Conservation (phyloP, 176 grass and related monocot species). For the Oropetium thomaeum region DNA sequence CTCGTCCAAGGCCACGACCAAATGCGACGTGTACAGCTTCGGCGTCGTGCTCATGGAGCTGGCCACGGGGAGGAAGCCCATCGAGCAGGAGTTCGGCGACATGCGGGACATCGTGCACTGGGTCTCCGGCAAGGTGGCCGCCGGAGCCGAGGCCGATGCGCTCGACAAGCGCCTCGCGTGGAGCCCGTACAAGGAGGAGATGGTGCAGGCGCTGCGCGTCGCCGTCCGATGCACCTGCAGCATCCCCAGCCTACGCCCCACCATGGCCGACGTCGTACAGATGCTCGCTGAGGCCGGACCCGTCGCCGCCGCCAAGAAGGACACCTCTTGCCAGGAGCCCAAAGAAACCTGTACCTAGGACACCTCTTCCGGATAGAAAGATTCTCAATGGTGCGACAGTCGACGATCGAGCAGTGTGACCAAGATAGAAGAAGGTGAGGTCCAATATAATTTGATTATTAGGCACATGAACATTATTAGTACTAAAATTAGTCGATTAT, state of each 20-base stretch:
- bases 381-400: no score
- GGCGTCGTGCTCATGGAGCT: constrained; percentile 89
- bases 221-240: constrained; percentile 82
- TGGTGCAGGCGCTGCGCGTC: constrained; percentile 68
- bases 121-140: constrained; percentile 65
- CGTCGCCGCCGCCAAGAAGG: constrained; percentile 33
- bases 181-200: constrained; percentile 81
- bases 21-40: constrained; percentile 91
- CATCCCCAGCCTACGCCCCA: constrained; percentile 53
- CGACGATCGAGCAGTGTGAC: no score
- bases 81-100: constrained; percentile 90
- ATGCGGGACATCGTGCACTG: constrained; percentile 83
- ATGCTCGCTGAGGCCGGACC: constrained; percentile 66
- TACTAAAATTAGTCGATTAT: neutral
- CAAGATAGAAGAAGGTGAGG: no score
- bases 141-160: constrained; percentile 40
- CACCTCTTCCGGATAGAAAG: no score
- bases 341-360: neutral
- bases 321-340: constrained; percentile 3
- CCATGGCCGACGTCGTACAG: constrained; percentile 97
- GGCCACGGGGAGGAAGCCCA: constrained; percentile 82
- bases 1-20: constrained; percentile 77
- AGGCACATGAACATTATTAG: neutral
- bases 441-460: constrained; percentile 2
- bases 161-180: constrained; percentile 66